A percentile compares a stretch with the other conserved stretches of the same genome.
These are phyloP conservation scores for Uronychia binucleata DNA, from an alignment of 73 alveolate genomes.

Conservation along the genomic window DNA sequence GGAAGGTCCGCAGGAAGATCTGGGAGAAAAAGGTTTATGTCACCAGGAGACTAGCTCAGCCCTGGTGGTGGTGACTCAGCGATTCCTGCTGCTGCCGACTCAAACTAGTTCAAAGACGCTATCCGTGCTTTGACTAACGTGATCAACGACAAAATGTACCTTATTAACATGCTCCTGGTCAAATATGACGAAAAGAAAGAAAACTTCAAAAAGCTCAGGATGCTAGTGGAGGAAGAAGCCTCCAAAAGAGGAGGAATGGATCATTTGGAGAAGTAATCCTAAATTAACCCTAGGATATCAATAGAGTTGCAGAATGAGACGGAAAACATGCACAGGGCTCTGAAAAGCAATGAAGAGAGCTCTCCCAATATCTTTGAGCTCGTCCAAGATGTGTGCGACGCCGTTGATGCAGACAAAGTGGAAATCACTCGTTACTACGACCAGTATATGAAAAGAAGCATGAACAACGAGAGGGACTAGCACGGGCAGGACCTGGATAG, in stretches of 20 bases:
- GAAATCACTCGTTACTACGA: constrained; percentile 1
- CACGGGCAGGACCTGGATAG: neutral
- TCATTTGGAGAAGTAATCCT: neutral
- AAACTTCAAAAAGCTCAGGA: constrained; percentile 25
- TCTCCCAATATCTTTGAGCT: neutral
- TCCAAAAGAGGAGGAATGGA: constrained; percentile 23
- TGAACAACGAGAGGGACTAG: constrained; percentile 9
- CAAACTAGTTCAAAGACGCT: constrained; percentile 13
- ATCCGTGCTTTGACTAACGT: constrained; percentile 18
- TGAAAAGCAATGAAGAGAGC: constrained; percentile 5
- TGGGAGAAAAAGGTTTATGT: constrained; percentile 3
- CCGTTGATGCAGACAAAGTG: neutral
- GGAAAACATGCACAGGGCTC: neutral
- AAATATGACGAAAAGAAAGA: constrained; percentile 33
- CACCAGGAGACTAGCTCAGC: constrained; percentile 28
- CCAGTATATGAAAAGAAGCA: neutral
- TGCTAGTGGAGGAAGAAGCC: constrained; percentile 1
- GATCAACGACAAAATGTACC: constrained; percentile 20
- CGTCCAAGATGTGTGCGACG: neutral
- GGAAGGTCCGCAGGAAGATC: constrained; percentile 12
- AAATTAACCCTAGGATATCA: neutral
- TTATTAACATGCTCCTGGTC: constrained; percentile 22
- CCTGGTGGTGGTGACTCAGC: neutral
- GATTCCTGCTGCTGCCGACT: constrained; percentile 4
- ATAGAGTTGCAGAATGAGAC: constrained; percentile 7